These are phyloP conservation scores for Setaria viridis DNA, from an alignment of 202 grass and related monocot genomes.

Conservation along the genomic window DNA sequence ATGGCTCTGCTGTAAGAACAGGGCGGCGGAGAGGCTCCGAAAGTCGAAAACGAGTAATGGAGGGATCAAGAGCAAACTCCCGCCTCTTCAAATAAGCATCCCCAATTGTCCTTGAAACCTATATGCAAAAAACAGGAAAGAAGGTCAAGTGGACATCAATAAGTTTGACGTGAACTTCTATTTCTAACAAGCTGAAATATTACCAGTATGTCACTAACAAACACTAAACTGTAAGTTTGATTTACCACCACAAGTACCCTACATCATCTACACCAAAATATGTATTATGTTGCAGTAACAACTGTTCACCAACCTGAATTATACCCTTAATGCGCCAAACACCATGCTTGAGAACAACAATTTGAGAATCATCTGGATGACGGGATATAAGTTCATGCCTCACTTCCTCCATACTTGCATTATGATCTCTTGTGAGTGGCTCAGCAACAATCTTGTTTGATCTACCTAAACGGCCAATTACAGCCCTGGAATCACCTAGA, in stretches of 20 bases:
- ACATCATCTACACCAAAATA: not conserved
- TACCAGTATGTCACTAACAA: not conserved
- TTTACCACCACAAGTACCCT: not conserved
- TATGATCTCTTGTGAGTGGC: conserved; percentile 80
- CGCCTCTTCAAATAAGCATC: conserved; percentile 82
- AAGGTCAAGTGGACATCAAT: not conserved
- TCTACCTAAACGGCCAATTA: conserved; percentile 56
- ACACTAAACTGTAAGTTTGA: not conserved
- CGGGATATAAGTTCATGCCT: conserved; percentile 77
- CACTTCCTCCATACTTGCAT: conserved; percentile 75
- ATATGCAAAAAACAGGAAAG: conserved; percentile 2
- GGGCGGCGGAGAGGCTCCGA: conserved; percentile 64
- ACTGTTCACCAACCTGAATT: conserved; percentile 64
- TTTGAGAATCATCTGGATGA: conserved; percentile 82
- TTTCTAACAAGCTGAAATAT: conserved; percentile 4
- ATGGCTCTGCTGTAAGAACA: conserved; percentile 71
- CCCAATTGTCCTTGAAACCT: conserved; percentile 84
- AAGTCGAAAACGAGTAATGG: conserved; percentile 66
- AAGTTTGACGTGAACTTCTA: conserved; percentile 1
- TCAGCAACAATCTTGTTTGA: conserved; percentile 71
- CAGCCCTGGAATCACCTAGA: conserved; percentile 81
- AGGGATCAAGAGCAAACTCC: conserved; percentile 77
- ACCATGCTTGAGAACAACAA: conserved; percentile 83
- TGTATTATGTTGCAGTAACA: not conserved
- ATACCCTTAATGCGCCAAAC: conserved; percentile 92